phyloP scores from a whole-genome alignment of 1,284 basidiomycete genomes.

The Sanghuangporus sanghuang region DNA sequence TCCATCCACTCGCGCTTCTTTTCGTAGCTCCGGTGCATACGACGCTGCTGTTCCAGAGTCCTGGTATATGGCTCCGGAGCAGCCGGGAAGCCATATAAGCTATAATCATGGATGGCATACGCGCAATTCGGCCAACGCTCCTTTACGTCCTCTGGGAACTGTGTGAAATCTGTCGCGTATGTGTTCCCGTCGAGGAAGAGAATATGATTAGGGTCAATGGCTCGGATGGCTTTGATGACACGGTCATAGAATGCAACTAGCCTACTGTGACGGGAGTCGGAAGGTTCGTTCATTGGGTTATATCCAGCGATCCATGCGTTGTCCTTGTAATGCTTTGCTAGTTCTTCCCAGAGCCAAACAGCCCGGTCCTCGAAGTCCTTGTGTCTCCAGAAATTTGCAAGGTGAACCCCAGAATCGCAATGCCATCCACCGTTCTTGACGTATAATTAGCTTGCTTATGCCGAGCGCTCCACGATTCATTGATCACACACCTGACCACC shows the following conservation, averaged over 20 bases:
- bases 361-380: slow-evolving; percentile 73
- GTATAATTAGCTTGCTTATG: no score
- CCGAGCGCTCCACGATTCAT: neutral
- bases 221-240: slow-evolving; percentile 57
- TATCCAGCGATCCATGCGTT: slow-evolving; percentile 70
- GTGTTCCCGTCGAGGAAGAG: slow-evolving; percentile 71
- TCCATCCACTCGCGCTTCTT: slow-evolving; percentile 71
- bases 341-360: slow-evolving; percentile 63
- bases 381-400: slow-evolving; percentile 65
- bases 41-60: slow-evolving; percentile 45
- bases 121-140: slow-evolving; percentile 59
- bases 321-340: slow-evolving; percentile 61
- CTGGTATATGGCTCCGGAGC: slow-evolving; percentile 53
- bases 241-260: slow-evolving; percentile 61
- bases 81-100: slow-evolving; percentile 64
- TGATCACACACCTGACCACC: slow-evolving; percentile 40
- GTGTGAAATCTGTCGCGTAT: slow-evolving; percentile 69
- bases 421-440: slow-evolving; percentile 48
- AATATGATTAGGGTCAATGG: slow-evolving; percentile 60
- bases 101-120: slow-evolving; percentile 76
- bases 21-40: slow-evolving; percentile 51
- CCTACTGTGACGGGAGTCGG: slow-evolving; percentile 49
- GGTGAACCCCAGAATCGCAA: slow-evolving; percentile 46
- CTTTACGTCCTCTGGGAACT: slow-evolving; percentile 52
- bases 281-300: slow-evolving; percentile 75